Evolutionary conservation across 164 flowering plant genomes (phyloP).

Genomic region (Malania oleifera): DNA sequence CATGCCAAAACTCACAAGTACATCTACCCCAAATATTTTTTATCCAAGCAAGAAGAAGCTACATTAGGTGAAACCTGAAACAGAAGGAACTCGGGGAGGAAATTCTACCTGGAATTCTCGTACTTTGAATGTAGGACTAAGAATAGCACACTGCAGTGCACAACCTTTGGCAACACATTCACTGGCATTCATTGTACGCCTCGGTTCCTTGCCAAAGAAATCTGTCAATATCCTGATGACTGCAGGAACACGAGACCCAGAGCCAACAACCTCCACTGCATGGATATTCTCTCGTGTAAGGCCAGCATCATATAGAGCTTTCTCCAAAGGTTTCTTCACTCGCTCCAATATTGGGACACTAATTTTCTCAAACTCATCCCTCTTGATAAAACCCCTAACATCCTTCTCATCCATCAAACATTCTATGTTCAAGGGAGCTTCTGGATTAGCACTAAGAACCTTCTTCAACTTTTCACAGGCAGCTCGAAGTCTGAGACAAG

Average conservation of each 20-base stretch:
- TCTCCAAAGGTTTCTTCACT: slow-evolving; percentile 72
- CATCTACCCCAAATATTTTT: too few species aligned
- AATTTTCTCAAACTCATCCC: slow-evolving; percentile 81
- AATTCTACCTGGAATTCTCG: slow-evolving; percentile 76
- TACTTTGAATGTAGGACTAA: slow-evolving; percentile 91
- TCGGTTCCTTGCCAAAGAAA: slow-evolving; percentile 82
- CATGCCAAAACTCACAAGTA: too few species aligned
- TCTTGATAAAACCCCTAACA: slow-evolving; percentile 74
- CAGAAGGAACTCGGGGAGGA: too few species aligned
- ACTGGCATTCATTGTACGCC: slow-evolving; percentile 95
- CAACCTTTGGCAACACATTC: slow-evolving; percentile 87
- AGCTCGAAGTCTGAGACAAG: slow-evolving; percentile 65
- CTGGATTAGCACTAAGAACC: slow-evolving; percentile 86
- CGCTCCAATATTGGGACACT: slow-evolving; percentile 78
- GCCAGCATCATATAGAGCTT: slow-evolving; percentile 75
- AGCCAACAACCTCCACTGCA: slow-evolving; percentile 85
- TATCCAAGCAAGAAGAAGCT: too few species aligned
- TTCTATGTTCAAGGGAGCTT: slow-evolving; percentile 83
- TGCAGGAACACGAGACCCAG: slow-evolving; percentile 89
- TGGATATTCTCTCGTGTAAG: slow-evolving; percentile 59
- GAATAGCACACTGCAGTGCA: slow-evolving; percentile 85
- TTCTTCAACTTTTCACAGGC: slow-evolving; percentile 87
- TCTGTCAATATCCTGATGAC: slow-evolving; percentile 72
- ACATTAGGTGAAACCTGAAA: too few species aligned
- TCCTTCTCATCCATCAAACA: slow-evolving; percentile 97